phyloP scores from a whole-genome alignment of 2,329 filamentous ascomycete genomes.

The Cladorrhinum sp. region DNA sequence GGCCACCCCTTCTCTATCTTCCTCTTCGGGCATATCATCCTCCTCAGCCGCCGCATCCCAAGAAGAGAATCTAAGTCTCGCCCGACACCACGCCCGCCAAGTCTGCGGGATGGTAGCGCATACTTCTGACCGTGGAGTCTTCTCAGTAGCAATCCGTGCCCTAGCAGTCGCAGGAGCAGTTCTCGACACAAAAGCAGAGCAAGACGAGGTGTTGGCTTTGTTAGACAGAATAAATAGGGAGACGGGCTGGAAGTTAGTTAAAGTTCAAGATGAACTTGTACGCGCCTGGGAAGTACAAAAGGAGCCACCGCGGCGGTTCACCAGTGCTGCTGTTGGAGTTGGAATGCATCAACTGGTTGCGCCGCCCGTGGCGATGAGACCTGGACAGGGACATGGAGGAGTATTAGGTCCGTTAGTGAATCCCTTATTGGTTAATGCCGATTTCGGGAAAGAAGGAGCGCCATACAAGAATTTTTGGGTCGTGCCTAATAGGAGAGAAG shows the following conservation, averaged over 20 bases:
- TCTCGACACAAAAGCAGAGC: conserved; percentile 65
- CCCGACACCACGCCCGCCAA: conserved; percentile 73
- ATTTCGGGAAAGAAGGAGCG: not conserved
- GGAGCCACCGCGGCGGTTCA: not conserved
- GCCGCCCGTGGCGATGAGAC: not conserved
- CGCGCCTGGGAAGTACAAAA: conserved; percentile 61
- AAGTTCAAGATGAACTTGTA: conserved; percentile 70
- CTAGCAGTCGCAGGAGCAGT: conserved; percentile 74
- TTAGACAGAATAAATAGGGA: conserved; percentile 72
- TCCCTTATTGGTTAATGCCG: not conserved
- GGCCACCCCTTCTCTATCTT: conserved; percentile 20
- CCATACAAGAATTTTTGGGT: not conserved
- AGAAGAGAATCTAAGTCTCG: conserved; percentile 67
- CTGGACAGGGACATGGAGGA: too few species aligned
- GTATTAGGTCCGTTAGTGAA: not conserved
- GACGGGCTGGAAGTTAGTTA: conserved; percentile 74
- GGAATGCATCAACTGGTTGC: not conserved
- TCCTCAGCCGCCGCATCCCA: conserved; percentile 47
- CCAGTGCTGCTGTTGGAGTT: not conserved
- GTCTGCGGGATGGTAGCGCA: conserved; percentile 89
- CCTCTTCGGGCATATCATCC: not conserved
- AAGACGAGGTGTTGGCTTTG: conserved; percentile 76
- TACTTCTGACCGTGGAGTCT: conserved; percentile 74
- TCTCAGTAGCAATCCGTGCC: conserved; percentile 74
- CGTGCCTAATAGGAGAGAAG: not conserved